Conservation (phyloP, 1,284 basidiomycete genomes). For the Ustilago trichophora region DNA sequence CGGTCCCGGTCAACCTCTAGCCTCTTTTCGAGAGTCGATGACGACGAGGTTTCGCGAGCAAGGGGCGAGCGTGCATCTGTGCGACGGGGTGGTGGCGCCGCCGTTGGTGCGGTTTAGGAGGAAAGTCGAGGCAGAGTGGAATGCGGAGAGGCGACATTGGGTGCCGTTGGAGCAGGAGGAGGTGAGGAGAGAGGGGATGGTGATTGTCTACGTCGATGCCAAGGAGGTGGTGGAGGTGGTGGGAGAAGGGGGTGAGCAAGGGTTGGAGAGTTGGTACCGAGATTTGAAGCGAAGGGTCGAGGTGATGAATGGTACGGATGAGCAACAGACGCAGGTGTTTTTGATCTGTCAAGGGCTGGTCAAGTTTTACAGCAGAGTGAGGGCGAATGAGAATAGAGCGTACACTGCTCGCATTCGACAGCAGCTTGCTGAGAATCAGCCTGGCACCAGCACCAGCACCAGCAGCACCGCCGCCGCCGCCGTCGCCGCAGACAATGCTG, state of each 20-base stretch:
- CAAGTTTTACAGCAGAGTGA: conserved; percentile 24
- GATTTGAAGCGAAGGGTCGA: conserved; percentile 17
- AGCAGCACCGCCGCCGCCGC: neutral
- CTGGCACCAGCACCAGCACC: too few species aligned
- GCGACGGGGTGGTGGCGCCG: conserved; percentile 24
- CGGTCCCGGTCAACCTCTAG: conserved; percentile 18
- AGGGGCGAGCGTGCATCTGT: conserved; percentile 24
- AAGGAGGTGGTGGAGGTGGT: conserved; percentile 30
- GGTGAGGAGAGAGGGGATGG: conserved; percentile 20
- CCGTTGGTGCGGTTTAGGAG: conserved; percentile 29
- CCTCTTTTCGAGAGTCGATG: conserved; percentile 9
- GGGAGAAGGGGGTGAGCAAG: conserved; percentile 3
- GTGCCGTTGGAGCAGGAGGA: conserved; percentile 22
- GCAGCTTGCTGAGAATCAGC: conserved; percentile 21
- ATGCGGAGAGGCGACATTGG: conserved; percentile 31
- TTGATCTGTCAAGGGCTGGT: conserved; percentile 43
- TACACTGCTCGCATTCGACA: conserved; percentile 39
- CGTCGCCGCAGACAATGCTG: neutral
- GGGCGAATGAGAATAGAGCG: conserved; percentile 33
- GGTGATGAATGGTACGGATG: conserved; percentile 3
- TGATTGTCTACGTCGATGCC: conserved; percentile 31
- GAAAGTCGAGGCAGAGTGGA: conserved; percentile 27
- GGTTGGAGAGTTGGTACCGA: conserved; percentile 30
- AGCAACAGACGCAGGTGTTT: conserved; percentile 24
- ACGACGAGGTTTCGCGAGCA: conserved; percentile 22